Conservation (phyloP, 1,139 yeast species). For the Nakaseomyces delphensis region DNA sequence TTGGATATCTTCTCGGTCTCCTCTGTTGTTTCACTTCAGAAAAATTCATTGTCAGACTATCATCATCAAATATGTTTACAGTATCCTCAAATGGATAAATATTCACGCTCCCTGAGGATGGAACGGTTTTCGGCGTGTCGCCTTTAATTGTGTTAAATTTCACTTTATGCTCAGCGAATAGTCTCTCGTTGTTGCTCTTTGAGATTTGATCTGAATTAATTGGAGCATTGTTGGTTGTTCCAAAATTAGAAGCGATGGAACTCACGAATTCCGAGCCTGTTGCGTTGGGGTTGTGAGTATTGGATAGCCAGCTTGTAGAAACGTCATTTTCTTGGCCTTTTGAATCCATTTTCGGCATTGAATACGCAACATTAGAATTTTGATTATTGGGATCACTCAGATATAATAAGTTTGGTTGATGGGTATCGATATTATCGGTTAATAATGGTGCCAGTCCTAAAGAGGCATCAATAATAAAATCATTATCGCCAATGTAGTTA, state of each 20-base stretch:
- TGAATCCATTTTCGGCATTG: background rate
- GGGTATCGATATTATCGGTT: background rate
- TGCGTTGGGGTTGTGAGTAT: background rate
- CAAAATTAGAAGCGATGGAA: background rate
- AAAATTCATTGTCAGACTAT: background rate
- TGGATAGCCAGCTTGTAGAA: background rate
- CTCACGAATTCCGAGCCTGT: background rate
- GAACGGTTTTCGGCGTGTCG: background rate
- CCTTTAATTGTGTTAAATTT: background rate
- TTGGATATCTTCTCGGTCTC: constrained; percentile 5
- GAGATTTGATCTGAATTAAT: background rate
- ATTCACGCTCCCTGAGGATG: background rate
- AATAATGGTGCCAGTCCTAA: constrained; percentile 30
- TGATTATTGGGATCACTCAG: background rate
- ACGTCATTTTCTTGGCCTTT: background rate
- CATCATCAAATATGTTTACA: constrained; percentile 2
- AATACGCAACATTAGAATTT: background rate
- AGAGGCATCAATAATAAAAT: constrained; percentile 29
- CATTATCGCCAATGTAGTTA: constrained; percentile 13
- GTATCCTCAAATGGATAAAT: background rate
- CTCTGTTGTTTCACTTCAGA: background rate
- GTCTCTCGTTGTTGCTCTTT: constrained; percentile 1
- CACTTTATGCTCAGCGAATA: background rate
- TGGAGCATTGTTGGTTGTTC: background rate
- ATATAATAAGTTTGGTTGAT: background rate